Evolutionary conservation across 768 basidiomycete genomes (phyloP).

Genomic region (Boletus eberwhitei): DNA sequence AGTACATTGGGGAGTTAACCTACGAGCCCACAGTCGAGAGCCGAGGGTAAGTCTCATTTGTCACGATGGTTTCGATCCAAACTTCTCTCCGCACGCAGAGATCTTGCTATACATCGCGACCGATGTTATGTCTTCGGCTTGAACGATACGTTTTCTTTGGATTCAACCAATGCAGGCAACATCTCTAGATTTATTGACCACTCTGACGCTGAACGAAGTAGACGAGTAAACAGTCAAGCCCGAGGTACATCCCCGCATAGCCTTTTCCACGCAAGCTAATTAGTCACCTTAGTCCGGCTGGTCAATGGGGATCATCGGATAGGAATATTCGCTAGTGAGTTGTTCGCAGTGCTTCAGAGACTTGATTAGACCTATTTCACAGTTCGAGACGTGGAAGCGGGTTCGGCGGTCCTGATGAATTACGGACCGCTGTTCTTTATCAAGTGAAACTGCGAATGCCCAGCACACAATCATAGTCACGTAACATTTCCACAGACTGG

Average conservation of each 20-base stretch:
- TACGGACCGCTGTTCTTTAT: conserved; percentile 53
- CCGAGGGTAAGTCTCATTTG: conserved; percentile 43
- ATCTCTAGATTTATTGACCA: conserved; percentile 72
- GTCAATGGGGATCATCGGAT: conserved; percentile 70
- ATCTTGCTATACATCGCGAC: conserved; percentile 43
- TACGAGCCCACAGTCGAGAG: conserved; percentile 46
- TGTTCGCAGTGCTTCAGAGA: not conserved
- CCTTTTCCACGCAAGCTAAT: not conserved
- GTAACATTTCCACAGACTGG: not conserved
- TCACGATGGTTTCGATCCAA: not conserved
- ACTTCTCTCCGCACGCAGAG: conserved; percentile 26
- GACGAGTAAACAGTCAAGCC: conserved; percentile 42
- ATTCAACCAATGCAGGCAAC: conserved; percentile 56
- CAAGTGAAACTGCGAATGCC: conserved; percentile 1
- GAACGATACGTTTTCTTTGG: conserved; percentile 46
- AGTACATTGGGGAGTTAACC: conserved; percentile 66
- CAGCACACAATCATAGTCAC: not conserved
- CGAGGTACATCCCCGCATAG: conserved; percentile 33
- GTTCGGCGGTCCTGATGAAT: conserved; percentile 53
- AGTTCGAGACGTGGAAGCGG: conserved; percentile 41
- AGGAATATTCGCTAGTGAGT: conserved; percentile 42
- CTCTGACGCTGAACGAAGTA: conserved; percentile 18
- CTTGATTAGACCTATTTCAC: not conserved
- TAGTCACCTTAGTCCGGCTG: conserved; percentile 39
- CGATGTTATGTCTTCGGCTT: conserved; percentile 65